Percentiles rank a stretch among this genome's conserved stretches.
Evolutionary conservation across 176 grass and related monocot genomes (phyloP).

Genomic region (Hsuehochloa calcarea): DNA sequence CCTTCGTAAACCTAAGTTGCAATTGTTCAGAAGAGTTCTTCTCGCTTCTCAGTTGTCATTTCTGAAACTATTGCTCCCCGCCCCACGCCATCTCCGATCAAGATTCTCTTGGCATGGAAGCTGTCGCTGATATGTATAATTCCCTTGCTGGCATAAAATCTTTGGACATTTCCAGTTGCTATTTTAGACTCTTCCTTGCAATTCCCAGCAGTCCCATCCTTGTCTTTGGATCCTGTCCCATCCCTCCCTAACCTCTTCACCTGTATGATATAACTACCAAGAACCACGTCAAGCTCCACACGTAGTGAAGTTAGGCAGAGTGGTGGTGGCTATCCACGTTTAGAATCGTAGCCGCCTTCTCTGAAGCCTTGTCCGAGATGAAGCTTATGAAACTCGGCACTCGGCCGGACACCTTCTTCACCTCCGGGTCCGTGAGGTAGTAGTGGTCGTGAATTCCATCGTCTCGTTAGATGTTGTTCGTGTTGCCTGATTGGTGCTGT

Average conservation of each 20-base stretch:
- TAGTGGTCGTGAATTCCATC: not conserved
- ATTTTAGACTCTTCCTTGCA: slow-evolving; percentile 18
- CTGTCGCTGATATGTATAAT: not conserved
- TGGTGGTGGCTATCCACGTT: not conserved
- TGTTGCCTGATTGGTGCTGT: not conserved
- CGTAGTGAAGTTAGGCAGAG: not conserved
- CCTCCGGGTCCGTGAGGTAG: slow-evolving; percentile 51
- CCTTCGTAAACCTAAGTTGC: not conserved
- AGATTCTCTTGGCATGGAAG: not conserved
- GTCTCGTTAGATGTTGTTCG: not conserved
- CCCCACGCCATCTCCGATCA: not conserved
- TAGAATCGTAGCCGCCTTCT: not conserved
- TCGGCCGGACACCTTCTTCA: slow-evolving; percentile 73
- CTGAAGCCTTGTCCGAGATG: slow-evolving; percentile 35
- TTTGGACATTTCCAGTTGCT: not conserved
- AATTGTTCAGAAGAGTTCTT: not conserved
- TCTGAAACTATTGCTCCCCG: not conserved
- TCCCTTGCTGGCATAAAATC: slow-evolving; percentile 6
- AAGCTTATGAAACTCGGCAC: slow-evolving; percentile 82
- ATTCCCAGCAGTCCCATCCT: slow-evolving; percentile 46
- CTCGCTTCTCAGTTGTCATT: not conserved
- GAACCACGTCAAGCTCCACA: not conserved
- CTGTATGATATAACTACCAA: not conserved
- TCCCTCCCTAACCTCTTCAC: slow-evolving; percentile 34
- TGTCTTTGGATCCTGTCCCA: slow-evolving; percentile 39